Percentiles rank a stretch among this genome's conserved stretches.
These are phyloP conservation scores for Sinapis alba DNA, from an alignment of 441 rosid species.

Conservation along the genomic window DNA sequence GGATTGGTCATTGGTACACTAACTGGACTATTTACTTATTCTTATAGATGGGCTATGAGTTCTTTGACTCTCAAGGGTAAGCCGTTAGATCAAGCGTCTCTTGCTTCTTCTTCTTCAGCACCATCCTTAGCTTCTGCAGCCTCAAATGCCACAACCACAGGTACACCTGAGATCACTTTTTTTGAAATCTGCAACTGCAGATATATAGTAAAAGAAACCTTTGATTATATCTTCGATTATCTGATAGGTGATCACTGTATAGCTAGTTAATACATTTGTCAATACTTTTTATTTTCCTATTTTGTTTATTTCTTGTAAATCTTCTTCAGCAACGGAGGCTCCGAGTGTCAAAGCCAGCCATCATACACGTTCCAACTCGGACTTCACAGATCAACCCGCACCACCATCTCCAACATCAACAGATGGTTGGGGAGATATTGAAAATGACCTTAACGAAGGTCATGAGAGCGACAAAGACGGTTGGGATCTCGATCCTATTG, in stretches of 20 bases:
- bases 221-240: background rate
- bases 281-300: background rate
- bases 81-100: slow-evolving; percentile 80
- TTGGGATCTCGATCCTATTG: slow-evolving; percentile 96
- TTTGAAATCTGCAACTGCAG: background rate
- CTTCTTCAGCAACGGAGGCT: slow-evolving; percentile 53
- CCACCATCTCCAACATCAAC: slow-evolving; percentile 93
- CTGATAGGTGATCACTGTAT: background rate
- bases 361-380: slow-evolving; percentile 64
- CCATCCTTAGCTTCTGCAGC: slow-evolving; percentile 50
- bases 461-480: slow-evolving; percentile 84
- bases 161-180: slow-evolving; percentile 46
- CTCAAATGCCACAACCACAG: slow-evolving; percentile 69
- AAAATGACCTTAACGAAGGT: slow-evolving; percentile 77
- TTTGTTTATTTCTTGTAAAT: slow-evolving; percentile 2
- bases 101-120: slow-evolving; percentile 62
- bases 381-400: slow-evolving; percentile 71
- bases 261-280: background rate
- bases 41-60: slow-evolving; percentile 97
- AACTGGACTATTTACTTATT: slow-evolving; percentile 21
- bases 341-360: slow-evolving; percentile 58
- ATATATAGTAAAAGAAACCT: background rate
- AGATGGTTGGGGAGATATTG: slow-evolving; percentile 99
- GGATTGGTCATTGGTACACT: background rate
- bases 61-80: slow-evolving; percentile 96